Evolutionary conservation across 75 land plant species (phyloP).

Genomic region (Gnetum montanum): DNA sequence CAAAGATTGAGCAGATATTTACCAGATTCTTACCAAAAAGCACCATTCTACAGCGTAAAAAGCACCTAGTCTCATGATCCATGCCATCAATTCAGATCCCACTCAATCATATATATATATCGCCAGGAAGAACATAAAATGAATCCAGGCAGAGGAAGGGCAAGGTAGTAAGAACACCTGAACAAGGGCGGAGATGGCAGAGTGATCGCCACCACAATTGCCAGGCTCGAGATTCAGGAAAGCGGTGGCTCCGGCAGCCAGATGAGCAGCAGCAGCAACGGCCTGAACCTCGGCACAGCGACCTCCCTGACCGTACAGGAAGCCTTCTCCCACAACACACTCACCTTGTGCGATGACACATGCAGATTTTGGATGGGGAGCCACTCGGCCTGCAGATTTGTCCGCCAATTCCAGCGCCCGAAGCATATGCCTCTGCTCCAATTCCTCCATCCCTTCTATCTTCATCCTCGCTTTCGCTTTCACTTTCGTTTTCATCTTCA

Average conservation of each 20-base stretch:
- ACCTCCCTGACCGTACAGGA: constrained; percentile 75
- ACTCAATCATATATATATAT: no score
- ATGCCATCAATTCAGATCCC: no score
- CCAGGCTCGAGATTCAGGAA: constrained; percentile 89
- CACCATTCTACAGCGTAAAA: no score
- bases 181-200: constrained; percentile 52
- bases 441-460: no score
- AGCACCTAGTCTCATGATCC: no score
- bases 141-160: no score
- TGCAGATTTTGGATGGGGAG: constrained; percentile 93
- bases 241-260: constrained; percentile 53
- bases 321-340: constrained; percentile 74
- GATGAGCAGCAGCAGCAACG: constrained; percentile 55
- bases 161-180: constrained; percentile 49
- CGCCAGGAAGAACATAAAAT: no score
- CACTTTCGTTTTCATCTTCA: no score
- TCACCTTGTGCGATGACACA: constrained; percentile 56
- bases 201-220: constrained; percentile 76
- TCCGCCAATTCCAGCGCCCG: constrained; percentile 86
- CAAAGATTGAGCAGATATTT: no score
- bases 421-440: constrained; percentile 30
- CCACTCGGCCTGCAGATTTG: constrained; percentile 70
- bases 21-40: no score
- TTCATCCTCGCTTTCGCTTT: no score
- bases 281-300: constrained; percentile 80